These are phyloP conservation scores for Gossypium aridum DNA, from an alignment of 441 rosid species.

Conservation along the genomic window DNA sequence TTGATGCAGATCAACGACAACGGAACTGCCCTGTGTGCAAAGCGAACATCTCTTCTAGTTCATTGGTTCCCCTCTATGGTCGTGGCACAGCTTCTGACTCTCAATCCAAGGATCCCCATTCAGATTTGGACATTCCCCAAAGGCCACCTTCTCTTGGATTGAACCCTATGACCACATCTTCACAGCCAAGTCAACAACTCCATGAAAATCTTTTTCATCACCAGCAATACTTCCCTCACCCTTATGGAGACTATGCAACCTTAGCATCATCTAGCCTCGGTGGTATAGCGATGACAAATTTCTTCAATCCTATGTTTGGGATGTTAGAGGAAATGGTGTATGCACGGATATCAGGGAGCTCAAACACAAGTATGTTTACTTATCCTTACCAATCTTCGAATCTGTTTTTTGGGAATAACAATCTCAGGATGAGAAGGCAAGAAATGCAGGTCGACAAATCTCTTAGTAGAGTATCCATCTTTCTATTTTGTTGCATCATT, in stretches of 20 bases:
- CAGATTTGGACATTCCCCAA: constrained; percentile 26
- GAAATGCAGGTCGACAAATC: constrained; percentile 44
- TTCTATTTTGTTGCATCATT: constrained; percentile 46
- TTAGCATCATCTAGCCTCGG: constrained; percentile 32
- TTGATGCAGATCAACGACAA: constrained; percentile 22
- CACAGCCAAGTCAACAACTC: constrained; percentile 28
- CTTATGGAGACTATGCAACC: constrained; percentile 30
- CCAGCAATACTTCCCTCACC: constrained; percentile 28
- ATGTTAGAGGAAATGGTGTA: constrained; percentile 51
- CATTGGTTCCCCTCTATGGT: constrained; percentile 61
- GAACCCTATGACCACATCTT: constrained; percentile 16
- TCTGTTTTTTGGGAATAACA: constrained; percentile 13
- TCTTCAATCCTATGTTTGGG: constrained; percentile 32
- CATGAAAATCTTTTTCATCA: constrained; percentile 26
- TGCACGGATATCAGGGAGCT: constrained; percentile 44
- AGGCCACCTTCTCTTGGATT: constrained; percentile 37
- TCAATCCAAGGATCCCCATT: constrained; percentile 10
- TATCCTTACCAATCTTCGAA: constrained; percentile 25
- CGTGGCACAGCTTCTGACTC: constrained; percentile 31
- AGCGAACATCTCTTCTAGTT: constrained; percentile 34
- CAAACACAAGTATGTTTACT: constrained; percentile 33
- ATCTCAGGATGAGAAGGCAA: constrained; percentile 41
- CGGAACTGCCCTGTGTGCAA: constrained; percentile 65
- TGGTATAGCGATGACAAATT: constrained; percentile 27
- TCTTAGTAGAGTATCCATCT: constrained; percentile 44